Evolutionary conservation across 805 yeast species (phyloP).

Genomic region (Yarrowia hollandica): DNA sequence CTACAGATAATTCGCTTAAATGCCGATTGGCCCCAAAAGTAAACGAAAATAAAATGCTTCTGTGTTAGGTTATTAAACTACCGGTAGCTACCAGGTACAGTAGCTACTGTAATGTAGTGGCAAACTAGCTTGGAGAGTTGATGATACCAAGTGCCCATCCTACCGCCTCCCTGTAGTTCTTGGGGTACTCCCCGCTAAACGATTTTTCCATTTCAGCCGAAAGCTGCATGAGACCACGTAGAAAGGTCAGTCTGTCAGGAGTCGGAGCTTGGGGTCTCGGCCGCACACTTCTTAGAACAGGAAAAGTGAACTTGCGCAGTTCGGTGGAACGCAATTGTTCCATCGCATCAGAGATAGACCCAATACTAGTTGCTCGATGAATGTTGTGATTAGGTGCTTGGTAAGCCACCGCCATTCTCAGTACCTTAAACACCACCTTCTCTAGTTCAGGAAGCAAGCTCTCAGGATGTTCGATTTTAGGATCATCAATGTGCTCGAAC

Average conservation of each 20-base stretch:
- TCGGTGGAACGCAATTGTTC: neutral
- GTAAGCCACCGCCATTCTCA: constrained; percentile 16
- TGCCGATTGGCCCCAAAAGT: no score
- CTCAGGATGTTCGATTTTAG: neutral
- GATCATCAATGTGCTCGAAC: constrained; percentile 1
- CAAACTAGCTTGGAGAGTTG: neutral
- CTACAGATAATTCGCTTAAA: no score
- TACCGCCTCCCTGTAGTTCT: constrained; percentile 8
- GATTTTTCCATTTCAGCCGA: constrained; percentile 8
- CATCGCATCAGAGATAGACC: constrained; percentile 2
- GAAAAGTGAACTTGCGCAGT: neutral
- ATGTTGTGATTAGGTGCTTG: neutral
- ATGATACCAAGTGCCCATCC: neutral
- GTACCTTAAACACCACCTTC: constrained; percentile 15
- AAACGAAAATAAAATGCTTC: no score
- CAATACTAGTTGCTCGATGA: neutral
- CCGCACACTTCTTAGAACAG: neutral
- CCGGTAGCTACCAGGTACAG: no score
- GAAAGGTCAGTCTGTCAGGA: constrained; percentile 5
- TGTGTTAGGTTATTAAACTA: no score
- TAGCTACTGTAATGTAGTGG: no score
- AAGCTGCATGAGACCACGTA: constrained; percentile 8
- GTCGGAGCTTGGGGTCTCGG: neutral
- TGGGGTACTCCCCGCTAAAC: constrained; percentile 5
- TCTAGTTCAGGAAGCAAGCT: neutral